These are phyloP conservation scores for Termitomyces sp. DNA, from an alignment of 1,284 basidiomycete species.

Conservation along the genomic window DNA sequence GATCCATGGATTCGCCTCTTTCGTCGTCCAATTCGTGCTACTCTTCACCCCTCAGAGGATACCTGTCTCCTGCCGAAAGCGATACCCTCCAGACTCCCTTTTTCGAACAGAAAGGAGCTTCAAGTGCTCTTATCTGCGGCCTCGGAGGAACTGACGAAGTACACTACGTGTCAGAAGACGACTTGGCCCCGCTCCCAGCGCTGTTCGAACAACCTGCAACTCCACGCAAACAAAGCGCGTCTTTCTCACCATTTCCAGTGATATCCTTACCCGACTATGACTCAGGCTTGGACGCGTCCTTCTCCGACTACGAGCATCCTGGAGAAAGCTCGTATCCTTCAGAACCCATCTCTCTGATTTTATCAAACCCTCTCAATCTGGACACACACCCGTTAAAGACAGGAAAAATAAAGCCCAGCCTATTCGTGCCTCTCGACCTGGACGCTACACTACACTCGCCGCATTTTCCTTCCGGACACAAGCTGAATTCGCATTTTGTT, in stretches of 20 bases:
- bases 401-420: slow-evolving; percentile 8
- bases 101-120: slow-evolving; percentile 10
- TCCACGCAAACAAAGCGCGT: slow-evolving; percentile 5
- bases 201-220: slow-evolving; percentile 9
- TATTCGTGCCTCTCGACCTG: slow-evolving; percentile 15
- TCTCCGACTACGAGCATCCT: slow-evolving; percentile 9
- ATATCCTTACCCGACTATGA: slow-evolving; percentile 7
- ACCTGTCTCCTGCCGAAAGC: slow-evolving; percentile 28
- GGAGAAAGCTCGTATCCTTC: slow-evolving; percentile 1
- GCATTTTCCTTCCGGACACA: slow-evolving; percentile 58
- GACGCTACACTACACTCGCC: slow-evolving; percentile 44
- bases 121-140: neutral
- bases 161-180: slow-evolving; percentile 5
- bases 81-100: slow-evolving; percentile 29
- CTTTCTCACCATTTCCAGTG: slow-evolving; percentile 6
- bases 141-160: neutral
- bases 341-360: slow-evolving; percentile 1
- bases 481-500: slow-evolving; percentile 64
- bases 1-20: slow-evolving; percentile 25
- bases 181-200: slow-evolving; percentile 4
- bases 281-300: slow-evolving; percentile 8
- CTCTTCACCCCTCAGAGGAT: slow-evolving; percentile 13
- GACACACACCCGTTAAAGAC: slow-evolving; percentile 10
- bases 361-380: slow-evolving; percentile 11
- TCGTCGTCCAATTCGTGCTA: slow-evolving; percentile 28